Percentiles rank a stretch among this genome's conserved stretches.
Conservation (phyloP, 805 yeast species). For the Spathaspora arborariae region DNA sequence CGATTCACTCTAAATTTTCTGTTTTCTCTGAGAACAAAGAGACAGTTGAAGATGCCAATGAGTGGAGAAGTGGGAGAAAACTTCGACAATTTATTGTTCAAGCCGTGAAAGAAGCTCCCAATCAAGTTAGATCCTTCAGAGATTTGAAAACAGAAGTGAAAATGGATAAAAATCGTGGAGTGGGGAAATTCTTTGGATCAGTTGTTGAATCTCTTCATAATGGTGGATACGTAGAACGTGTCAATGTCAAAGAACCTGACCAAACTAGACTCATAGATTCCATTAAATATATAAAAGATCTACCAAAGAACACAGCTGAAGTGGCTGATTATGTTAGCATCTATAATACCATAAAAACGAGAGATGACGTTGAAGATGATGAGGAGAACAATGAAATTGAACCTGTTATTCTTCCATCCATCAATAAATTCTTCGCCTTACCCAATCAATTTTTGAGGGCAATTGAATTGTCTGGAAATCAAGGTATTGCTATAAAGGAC, state of each 20-base stretch:
- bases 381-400: slow-evolving; percentile 20
- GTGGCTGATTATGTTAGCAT: slow-evolving; percentile 37
- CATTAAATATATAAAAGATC: slow-evolving; percentile 40
- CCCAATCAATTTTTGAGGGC: slow-evolving; percentile 59
- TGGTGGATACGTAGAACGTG: slow-evolving; percentile 45
- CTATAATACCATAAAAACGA: slow-evolving; percentile 9
- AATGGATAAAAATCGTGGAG: slow-evolving; percentile 37
- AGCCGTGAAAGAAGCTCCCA: slow-evolving; percentile 54
- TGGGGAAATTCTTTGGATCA: slow-evolving; percentile 46
- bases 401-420: slow-evolving; percentile 24
- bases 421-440: slow-evolving; percentile 59
- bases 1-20: slow-evolving; percentile 48
- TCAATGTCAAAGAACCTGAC: slow-evolving; percentile 41
- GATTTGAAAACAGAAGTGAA: slow-evolving; percentile 61
- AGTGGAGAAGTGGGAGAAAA: slow-evolving; percentile 24
- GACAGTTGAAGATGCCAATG: slow-evolving; percentile 1
- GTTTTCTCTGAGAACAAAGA: background rate
- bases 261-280: slow-evolving; percentile 32
- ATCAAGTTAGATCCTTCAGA: slow-evolving; percentile 53
- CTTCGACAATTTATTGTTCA: slow-evolving; percentile 39
- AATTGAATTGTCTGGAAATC: slow-evolving; percentile 34
- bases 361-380: slow-evolving; percentile 17
- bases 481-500: slow-evolving; percentile 61
- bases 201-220: slow-evolving; percentile 43
- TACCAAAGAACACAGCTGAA: slow-evolving; percentile 46